Base-by-base conservation (phyloP, 1,139 yeast genomes). In the Magnusiomyces magnusii region DNA sequence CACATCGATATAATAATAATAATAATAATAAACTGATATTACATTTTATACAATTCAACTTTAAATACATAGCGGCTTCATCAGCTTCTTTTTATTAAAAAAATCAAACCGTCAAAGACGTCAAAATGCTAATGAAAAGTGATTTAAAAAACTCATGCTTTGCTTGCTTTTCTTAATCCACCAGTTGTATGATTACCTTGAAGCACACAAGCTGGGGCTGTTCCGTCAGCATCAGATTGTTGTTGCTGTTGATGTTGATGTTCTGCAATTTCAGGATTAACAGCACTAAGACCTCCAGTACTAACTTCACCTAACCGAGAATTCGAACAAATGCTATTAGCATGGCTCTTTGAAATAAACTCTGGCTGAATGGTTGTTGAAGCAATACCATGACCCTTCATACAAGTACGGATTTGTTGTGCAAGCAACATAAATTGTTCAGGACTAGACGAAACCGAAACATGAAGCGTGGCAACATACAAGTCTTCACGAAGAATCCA, bases 321-420 rank as follows among this genome's bases (percentile, higher is more conserved):
- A 24, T 42, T n/a, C 15, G 39, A 24, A 23, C 55, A 52, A 17
- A 52, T 52, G 34, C 49, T 39, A 25, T 52, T 52, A 3, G 56
- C 44, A 9, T 42, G 21, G 52, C 44, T 44, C 52, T 54, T 54
- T 5, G 51, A 19, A 19, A 54, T 54, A 47, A 84, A 91, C 74
- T 92, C 97, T 0, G 97, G 98, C 73, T 93, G 99, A 56, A 93
- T 92, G 0, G 99, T 93, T 24, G 95, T 96, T 50, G 95, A 87
- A 67, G 91, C 96, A 62, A 93, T 86, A 44, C 97, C 97, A 69
- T 84, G 87, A 41, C 80, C 83, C 67, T 89, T 96, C 70, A 93
- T 80, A 56, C 92, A 84, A 58, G 82, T 82, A 69, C 96, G 83
- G 59, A 93, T 93, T 61, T 82, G 82, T 56, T 84, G 78, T 7